Evolutionary conservation across 176 grass and related monocot species (phyloP).

Genomic region (Avena sativa): DNA sequence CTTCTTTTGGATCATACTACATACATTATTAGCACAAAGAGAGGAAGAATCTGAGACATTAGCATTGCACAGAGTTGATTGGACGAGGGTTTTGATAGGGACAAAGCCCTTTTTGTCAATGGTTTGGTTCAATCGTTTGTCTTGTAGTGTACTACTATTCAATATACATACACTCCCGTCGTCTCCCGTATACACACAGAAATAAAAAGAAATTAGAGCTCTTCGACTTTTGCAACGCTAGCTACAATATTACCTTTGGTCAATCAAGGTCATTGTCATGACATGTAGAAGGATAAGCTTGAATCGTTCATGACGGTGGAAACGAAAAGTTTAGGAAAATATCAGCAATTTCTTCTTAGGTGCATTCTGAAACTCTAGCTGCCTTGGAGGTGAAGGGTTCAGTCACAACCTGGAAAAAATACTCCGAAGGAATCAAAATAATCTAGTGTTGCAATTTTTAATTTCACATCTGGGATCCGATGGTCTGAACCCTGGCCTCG

Average conservation of each 20-base stretch:
- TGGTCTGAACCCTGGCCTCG: constrained; percentile 15
- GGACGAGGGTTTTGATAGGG: constrained; percentile 11
- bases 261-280: constrained; percentile 36
- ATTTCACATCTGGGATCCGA: background rate
- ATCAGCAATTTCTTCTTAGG: constrained; percentile 11
- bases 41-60: background rate
- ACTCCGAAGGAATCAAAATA: background rate
- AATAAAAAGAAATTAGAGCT: background rate
- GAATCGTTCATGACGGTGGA: constrained; percentile 3
- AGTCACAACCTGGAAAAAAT: background rate
- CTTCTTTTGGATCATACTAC: constrained; percentile 4
- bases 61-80: constrained; percentile 40
- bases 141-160: background rate
- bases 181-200: background rate
- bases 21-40: constrained; percentile 35
- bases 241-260: background rate
- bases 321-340: background rate
- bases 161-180: background rate
- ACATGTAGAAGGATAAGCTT: constrained; percentile 35
- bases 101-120: constrained; percentile 18
- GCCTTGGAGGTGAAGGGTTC: background rate
- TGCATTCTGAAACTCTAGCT: background rate
- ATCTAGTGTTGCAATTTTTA: background rate
- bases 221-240: background rate
- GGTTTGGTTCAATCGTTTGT: constrained; percentile 48